Conservation (phyloP, 495 filamentous ascomycete species). For the Pseudevernia furfuracea region DNA sequence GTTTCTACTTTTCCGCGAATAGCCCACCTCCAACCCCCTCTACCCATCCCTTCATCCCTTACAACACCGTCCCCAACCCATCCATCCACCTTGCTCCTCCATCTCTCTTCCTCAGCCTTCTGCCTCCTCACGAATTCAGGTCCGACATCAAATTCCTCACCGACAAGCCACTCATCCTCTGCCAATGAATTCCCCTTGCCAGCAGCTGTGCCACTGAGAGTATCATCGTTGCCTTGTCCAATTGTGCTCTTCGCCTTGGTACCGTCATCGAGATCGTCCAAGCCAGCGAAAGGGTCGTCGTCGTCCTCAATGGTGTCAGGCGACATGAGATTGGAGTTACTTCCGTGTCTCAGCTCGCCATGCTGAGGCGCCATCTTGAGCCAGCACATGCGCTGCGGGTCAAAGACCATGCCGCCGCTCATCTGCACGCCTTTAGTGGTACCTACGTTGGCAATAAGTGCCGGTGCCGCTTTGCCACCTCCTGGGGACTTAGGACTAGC, state of each 20-base stretch:
- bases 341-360: constrained; percentile 30
- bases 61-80: constrained; percentile 53
- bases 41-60: constrained; percentile 35
- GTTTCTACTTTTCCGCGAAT: constrained; percentile 35
- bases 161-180: constrained; percentile 72
- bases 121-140: constrained; percentile 88
- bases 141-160: constrained; percentile 95
- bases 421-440: constrained; percentile 70
- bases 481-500: constrained; percentile 31
- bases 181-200: constrained; percentile 29
- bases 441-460: constrained; percentile 86
- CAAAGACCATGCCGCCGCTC: constrained; percentile 93
- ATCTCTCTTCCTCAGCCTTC: constrained; percentile 82
- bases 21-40: constrained; percentile 47
- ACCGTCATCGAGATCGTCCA: constrained; percentile 61
- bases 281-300: constrained; percentile 70
- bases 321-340: constrained; percentile 33
- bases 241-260: constrained; percentile 43
- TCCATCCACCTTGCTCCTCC: constrained; percentile 72
- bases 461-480: constrained; percentile 67
- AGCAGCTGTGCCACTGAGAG: constrained; percentile 35
- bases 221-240: constrained; percentile 33
- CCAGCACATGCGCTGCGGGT: constrained; percentile 94
- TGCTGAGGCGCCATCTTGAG: constrained; percentile 56
- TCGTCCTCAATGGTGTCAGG: constrained; percentile 43